Percentiles rank a stretch among this genome's conserved stretches.
These are phyloP conservation scores for Ceratocystis ficicola DNA, from an alignment of 2,329 filamentous ascomycete species.

Conservation along the genomic window DNA sequence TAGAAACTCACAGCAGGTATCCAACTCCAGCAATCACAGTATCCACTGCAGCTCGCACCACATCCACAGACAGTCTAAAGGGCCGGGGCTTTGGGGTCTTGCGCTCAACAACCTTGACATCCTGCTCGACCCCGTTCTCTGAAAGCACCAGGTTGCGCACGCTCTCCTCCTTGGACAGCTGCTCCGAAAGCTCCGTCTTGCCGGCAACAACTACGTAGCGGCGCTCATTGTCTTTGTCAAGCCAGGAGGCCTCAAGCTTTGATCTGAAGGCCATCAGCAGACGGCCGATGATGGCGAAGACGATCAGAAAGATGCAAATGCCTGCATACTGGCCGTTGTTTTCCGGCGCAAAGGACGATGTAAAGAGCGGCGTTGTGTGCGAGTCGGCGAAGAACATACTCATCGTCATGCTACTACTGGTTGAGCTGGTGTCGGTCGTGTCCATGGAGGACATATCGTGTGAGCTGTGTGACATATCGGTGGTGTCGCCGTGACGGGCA, in stretches of 20 bases:
- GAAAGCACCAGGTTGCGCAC: constrained; percentile 56
- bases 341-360: constrained; percentile 59
- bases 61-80: constrained; percentile 71
- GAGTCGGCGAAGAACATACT: constrained; percentile 49
- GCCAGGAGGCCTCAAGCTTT: constrained; percentile 51
- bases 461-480: background rate
- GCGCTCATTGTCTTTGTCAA: constrained; percentile 57
- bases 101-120: constrained; percentile 59
- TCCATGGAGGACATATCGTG: constrained; percentile 19
- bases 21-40: constrained; percentile 63
- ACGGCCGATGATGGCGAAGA: constrained; percentile 59
- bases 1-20: constrained; percentile 65
- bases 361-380: constrained; percentile 42
- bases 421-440: constrained; percentile 12
- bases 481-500: constrained; percentile 13
- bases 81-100: constrained; percentile 45
- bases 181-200: constrained; percentile 46
- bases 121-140: constrained; percentile 69
- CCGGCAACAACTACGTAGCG: constrained; percentile 66
- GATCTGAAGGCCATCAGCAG: constrained; percentile 59
- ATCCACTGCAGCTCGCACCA: constrained; percentile 58
- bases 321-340: constrained; percentile 64
- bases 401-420: constrained; percentile 29
- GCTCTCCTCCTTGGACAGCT: constrained; percentile 46
- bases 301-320: constrained; percentile 81